Evolutionary conservation across 2,329 filamentous ascomycete species (phyloP), one percentile per base, ranked within the genome.

Genomic region (Paracoccidioides lutzii): DNA sequence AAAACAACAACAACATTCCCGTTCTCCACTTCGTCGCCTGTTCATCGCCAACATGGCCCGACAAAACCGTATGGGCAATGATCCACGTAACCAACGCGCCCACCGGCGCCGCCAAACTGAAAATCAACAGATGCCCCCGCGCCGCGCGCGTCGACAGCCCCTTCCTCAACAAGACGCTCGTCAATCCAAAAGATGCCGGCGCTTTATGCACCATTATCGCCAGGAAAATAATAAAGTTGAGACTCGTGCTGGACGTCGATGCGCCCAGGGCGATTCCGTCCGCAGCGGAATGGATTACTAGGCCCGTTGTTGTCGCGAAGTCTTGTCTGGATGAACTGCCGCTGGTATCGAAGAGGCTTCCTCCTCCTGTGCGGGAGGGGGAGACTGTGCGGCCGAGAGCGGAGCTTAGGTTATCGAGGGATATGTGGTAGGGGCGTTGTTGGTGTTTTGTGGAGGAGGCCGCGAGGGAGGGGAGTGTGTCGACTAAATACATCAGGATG

Each of bases 141-240:
- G 90, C 88, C 8, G 84, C 84, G 45, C 91, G 83, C 70, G 94
- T 97, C 10, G 87, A 89, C 0, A 97, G 76, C 0, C 93, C 93
- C 67, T 96, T 90, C 69, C 91, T 94, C 49, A 98, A 76, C 49
- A 98, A 74, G 1, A 96, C 82, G 1, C 90, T 90, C 0, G 91
- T 97, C 50, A 98, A 75, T 0, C 93, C 93, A 73, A 98, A 98
- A 0, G 93, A 90, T 1, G 93, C 93, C 0, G 90, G 91, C 1
- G 90, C 91, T 73, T 97, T 98, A 72, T 98, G 93, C 5, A 97
- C 82, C 87, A 98, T 94, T 62, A 98, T 93, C 9, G 93, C 93
- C 43, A 95, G 73, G 69, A 98, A 98, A 42, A 98, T 89, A 63
- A 98, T 88, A 58, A 97, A 82, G 40, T 88, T 89, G 9, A 98